phyloP scores from a whole-genome alignment of 2,329 filamentous ascomycete species.

The Penicillium janthinellum region DNA sequence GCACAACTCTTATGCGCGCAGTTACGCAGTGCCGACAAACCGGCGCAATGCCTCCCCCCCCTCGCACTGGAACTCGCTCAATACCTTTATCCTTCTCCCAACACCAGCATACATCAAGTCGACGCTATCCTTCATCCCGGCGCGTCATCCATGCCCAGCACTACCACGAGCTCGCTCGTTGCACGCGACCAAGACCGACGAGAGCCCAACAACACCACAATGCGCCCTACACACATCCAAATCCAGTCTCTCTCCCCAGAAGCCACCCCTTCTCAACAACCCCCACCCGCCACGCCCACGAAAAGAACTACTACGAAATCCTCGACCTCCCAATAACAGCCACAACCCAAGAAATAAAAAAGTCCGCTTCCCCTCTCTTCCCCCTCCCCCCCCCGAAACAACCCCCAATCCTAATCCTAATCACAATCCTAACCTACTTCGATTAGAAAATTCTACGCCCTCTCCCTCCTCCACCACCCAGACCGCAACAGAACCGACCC shows the following conservation, averaged over 20 bases:
- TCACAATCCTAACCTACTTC: background rate
- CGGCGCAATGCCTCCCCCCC: slow-evolving; percentile 26
- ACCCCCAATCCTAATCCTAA: background rate
- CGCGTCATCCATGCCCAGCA: slow-evolving; percentile 4
- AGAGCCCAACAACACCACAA: background rate
- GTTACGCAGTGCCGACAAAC: too few relatives aligned
- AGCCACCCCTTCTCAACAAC: slow-evolving; percentile 46
- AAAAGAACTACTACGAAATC: slow-evolving; percentile 76
- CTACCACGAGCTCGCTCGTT: background rate
- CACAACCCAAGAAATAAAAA: slow-evolving; percentile 78
- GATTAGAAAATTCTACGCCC: slow-evolving; percentile 72
- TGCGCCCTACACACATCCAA: background rate
- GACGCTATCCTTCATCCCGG: background rate
- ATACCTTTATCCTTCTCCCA: slow-evolving; percentile 10
- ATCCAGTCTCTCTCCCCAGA: too few relatives aligned
- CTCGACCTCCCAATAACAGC: slow-evolving; percentile 72
- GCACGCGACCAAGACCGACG: slow-evolving; percentile 18
- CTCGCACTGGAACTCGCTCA: slow-evolving; percentile 22
- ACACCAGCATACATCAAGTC: slow-evolving; percentile 5
- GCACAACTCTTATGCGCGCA: background rate
- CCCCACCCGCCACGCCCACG: slow-evolving; percentile 24
- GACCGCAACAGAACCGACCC: slow-evolving; percentile 83
- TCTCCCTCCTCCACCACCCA: slow-evolving; percentile 90
- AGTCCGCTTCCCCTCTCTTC: slow-evolving; percentile 50
- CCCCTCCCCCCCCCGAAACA: background rate